These are phyloP conservation scores for Exophiala sideris DNA, from an alignment of 2,329 filamentous ascomycete genomes.

Conservation along the genomic window DNA sequence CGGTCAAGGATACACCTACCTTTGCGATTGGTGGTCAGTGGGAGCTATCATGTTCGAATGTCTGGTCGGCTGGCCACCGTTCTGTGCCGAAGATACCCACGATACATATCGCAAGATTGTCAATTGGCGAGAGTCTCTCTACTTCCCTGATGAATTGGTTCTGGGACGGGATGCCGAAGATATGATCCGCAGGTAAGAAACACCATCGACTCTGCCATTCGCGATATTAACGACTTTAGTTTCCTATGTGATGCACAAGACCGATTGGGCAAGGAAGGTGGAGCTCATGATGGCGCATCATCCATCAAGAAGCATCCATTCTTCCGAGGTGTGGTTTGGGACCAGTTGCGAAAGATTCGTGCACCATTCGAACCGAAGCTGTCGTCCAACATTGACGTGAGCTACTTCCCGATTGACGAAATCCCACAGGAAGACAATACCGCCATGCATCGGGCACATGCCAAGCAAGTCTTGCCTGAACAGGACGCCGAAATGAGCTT, in stretches of 20 bases:
- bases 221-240: conserved; percentile 48
- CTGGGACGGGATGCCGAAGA: conserved; percentile 86
- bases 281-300: conserved; percentile 65
- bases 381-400: conserved; percentile 89
- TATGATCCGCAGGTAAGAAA: conserved; percentile 77
- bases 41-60: conserved; percentile 99
- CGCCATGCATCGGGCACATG: conserved; percentile 79
- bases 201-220: conserved; percentile 5
- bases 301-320: conserved; percentile 94
- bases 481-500: conserved; percentile 92
- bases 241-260: conserved; percentile 93
- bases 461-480: conserved; percentile 67
- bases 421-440: conserved; percentile 96
- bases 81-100: conserved; percentile 95
- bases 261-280: conserved; percentile 70
- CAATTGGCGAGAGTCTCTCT: conserved; percentile 92
- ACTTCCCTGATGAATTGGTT: conserved; percentile 93
- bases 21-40: conserved; percentile 99
- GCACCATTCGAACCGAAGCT: conserved; percentile 95
- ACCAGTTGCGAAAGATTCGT: conserved; percentile 84
- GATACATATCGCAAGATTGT: conserved; percentile 99
- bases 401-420: conserved; percentile 98
- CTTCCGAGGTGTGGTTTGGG: conserved; percentile 96
- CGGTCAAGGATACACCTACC: conserved; percentile 90
- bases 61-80: conserved; percentile 95